Conservation (phyloP, 805 yeast genomes). For the Yamadazyma philogaea region DNA sequence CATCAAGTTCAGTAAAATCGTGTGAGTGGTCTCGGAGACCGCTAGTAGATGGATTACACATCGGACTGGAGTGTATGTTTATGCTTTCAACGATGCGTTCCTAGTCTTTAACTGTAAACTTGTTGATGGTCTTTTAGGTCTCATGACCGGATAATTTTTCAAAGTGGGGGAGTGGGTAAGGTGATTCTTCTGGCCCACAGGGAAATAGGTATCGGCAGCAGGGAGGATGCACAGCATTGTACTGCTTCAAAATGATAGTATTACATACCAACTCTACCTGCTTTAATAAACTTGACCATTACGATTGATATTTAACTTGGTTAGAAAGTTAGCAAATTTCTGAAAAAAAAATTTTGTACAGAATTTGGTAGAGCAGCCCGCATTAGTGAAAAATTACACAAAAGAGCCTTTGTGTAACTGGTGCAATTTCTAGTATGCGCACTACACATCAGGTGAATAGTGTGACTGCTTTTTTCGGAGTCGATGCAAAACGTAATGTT, state of each 20-base stretch:
- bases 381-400: slow-evolving; percentile 13
- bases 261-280: slow-evolving; percentile 98
- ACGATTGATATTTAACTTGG: slow-evolving; percentile 22
- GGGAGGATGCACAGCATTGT: not conserved
- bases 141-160: not conserved
- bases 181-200: no score
- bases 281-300: slow-evolving; percentile 89
- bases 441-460: slow-evolving; percentile 7
- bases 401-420: slow-evolving; percentile 8
- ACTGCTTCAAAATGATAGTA: not conserved
- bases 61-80: no score
- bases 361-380: not conserved
- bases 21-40: no score
- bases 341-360: slow-evolving; percentile 13
- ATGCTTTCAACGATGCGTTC: no score
- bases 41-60: no score
- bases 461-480: slow-evolving; percentile 20
- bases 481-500: no score
- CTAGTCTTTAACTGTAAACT: no score
- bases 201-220: no score
- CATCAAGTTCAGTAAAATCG: not conserved
- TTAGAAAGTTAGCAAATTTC: slow-evolving; percentile 11
- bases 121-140: not conserved
- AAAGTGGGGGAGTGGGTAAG: no score
- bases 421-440: not conserved